These are phyloP conservation scores for Colletotrichum trifolii DNA, from an alignment of 2,329 filamentous ascomycete species.

Conservation along the genomic window DNA sequence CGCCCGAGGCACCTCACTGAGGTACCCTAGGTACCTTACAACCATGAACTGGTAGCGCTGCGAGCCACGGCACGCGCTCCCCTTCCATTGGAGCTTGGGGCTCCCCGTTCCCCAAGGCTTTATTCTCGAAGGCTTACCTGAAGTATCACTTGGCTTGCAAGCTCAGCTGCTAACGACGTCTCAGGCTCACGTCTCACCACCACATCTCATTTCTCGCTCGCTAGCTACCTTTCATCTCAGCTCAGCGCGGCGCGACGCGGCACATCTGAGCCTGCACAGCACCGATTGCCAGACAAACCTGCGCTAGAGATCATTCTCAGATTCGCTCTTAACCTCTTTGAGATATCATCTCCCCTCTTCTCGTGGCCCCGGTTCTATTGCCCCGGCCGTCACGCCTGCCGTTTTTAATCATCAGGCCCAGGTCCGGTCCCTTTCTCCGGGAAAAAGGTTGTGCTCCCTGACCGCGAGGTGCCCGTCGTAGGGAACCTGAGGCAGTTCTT, in stretches of 20 bases:
- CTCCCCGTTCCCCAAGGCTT: neutral
- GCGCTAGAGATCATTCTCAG: constrained; percentile 30
- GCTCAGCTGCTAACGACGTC: neutral
- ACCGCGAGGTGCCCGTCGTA: too few relatives aligned
- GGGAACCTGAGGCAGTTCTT: too few relatives aligned
- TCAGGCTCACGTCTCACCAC: neutral
- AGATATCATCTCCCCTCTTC: constrained; percentile 18
- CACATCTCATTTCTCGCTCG: neutral
- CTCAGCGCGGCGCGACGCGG: constrained; percentile 1
- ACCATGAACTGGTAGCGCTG: constrained; percentile 1
- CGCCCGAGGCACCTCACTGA: constrained; percentile 12
- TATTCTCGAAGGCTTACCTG: neutral
- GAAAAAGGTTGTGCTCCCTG: too few relatives aligned
- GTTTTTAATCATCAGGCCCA: constrained; percentile 27
- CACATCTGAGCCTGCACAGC: constrained; percentile 2
- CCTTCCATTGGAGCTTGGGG: neutral
- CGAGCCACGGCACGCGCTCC: neutral
- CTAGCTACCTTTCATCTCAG: constrained; percentile 1
- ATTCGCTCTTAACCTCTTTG: constrained; percentile 28
- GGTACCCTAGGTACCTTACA: neutral
- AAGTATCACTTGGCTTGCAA: neutral
- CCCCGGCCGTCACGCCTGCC: constrained; percentile 30
- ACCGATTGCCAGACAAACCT: constrained; percentile 11
- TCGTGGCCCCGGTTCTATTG: constrained; percentile 17
- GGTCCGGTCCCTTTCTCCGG: neutral